Evolutionary conservation across 495 filamentous ascomycete genomes (phyloP), one percentile per base, ranked within the genome.

Genomic region (Annulohypoxylon stygium): DNA sequence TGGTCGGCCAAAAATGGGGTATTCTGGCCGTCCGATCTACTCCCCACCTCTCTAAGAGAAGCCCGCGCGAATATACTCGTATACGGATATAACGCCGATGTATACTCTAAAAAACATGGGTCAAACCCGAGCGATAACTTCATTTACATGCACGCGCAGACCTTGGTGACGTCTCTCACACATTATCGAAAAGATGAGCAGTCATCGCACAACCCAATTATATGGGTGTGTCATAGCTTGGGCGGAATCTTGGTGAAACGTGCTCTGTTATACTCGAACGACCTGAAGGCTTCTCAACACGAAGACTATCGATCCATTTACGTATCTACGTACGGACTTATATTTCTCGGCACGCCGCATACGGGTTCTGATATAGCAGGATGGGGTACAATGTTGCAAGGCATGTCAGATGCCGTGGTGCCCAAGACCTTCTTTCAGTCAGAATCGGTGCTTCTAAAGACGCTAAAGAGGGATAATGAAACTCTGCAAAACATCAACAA

Each of bases 281-380:
- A 86, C 55, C 80, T 93, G 18, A 87, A 85, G 7, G 88, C 86
- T 39, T 88, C 89, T 61, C 88, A 91, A 72, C 90, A 90, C 16
- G 88, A 92, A 74, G 89, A 93, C 70, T 84, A 92, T 4, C 89
- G 93, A 26, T 93, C 92, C 4, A 89, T 97, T 25, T 94, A 88
- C 71, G 90, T 95, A 8, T 94, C 92, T 2, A 95, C 93, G 0
- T 97, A 91, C 65, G 93, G 92, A 18, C 90, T 97, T 33, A 85
- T 97, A 23, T 97, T 97, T 76, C 85, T 97, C 34, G 93, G 93
- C 18, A 97, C 93, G n/a, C 93, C 93, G 8, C 93, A 97, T 76
- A 90, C 88, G 51, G 93, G 93, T 0, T 89, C 93, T 2, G 90
- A 93, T 70, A 76, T 92, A 12, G 93, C 93, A 7, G 88, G 88